Percentiles rank a stretch among this genome's conserved stretches.
phyloP scores from a whole-genome alignment of 495 filamentous ascomycete genomes.

The Aspergillus bridgeri region DNA sequence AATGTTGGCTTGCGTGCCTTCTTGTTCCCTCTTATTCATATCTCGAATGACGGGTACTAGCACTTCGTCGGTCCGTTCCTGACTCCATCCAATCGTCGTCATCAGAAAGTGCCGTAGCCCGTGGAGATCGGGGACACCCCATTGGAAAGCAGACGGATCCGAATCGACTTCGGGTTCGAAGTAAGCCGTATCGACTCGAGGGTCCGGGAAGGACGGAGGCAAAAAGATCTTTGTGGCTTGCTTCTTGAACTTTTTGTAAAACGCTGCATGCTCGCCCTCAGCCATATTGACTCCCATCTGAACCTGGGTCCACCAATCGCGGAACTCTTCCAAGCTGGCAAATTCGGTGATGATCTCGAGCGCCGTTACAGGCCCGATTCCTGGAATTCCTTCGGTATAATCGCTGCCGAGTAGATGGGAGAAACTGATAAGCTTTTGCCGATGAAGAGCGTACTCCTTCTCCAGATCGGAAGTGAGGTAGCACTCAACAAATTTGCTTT shows the following conservation, averaged over 20 bases:
- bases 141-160: slow-evolving; percentile 76
- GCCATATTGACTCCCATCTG: slow-evolving; percentile 52
- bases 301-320: slow-evolving; percentile 80
- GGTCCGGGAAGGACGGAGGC: slow-evolving; percentile 70
- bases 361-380: slow-evolving; percentile 89
- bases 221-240: slow-evolving; percentile 83
- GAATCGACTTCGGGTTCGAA: slow-evolving; percentile 78
- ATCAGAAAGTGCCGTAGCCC: slow-evolving; percentile 82
- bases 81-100: slow-evolving; percentile 88
- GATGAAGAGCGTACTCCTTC: slow-evolving; percentile 79
- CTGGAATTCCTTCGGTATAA: slow-evolving; percentile 88
- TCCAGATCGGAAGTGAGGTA: slow-evolving; percentile 86
- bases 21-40: slow-evolving; percentile 80
- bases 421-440: slow-evolving; percentile 77
- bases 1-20: slow-evolving; percentile 94
- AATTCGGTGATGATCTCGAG: slow-evolving; percentile 94
- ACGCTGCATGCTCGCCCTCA: slow-evolving; percentile 47
- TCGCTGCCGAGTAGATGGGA: slow-evolving; percentile 89
- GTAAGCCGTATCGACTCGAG: slow-evolving; percentile 76
- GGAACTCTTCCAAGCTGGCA: slow-evolving; percentile 61
- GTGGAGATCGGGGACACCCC: slow-evolving; percentile 92
- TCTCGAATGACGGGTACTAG: slow-evolving; percentile 90
- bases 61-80: slow-evolving; percentile 89
- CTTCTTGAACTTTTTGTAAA: slow-evolving; percentile 80
- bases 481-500: slow-evolving; percentile 94